These are phyloP conservation scores for Lachnellula hyalina DNA, from an alignment of 2,329 filamentous ascomycete species.

Conservation along the genomic window DNA sequence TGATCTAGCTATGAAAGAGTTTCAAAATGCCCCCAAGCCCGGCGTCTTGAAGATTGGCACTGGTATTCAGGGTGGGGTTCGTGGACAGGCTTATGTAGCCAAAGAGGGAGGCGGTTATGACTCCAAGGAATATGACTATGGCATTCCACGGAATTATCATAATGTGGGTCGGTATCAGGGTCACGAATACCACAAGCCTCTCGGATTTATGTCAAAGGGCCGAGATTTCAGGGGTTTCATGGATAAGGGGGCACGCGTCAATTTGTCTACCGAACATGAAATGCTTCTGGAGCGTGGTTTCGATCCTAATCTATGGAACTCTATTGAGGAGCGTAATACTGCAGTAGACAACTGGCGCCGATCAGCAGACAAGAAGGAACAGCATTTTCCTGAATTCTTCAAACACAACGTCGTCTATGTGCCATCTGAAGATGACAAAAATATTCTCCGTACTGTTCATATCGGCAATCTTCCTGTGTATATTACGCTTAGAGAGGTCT, in stretches of 20 bases:
- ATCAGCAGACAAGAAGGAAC: not conserved
- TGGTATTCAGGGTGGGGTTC: conserved; percentile 4
- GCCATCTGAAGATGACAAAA: conserved; percentile 13
- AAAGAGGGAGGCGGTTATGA: not conserved
- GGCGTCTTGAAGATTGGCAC: conserved; percentile 22
- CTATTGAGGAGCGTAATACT: conserved; percentile 8
- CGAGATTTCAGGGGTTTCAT: no score
- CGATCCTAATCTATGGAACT: conserved; percentile 4
- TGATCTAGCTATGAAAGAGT: conserved; percentile 6
- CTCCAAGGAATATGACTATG: not conserved
- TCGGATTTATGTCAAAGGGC: no score
- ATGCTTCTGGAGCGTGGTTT: not conserved
- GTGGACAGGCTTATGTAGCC: conserved; percentile 15
- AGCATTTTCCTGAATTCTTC: conserved; percentile 19
- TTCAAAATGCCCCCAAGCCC: conserved; percentile 14
- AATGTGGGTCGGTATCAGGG: not conserved
- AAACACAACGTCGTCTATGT: conserved; percentile 20
- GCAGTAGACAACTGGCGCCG: conserved; percentile 10
- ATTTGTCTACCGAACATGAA: not conserved
- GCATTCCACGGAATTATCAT: not conserved
- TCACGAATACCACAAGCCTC: not conserved
- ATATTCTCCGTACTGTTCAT: conserved; percentile 19
- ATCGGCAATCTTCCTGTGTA: conserved; percentile 19
- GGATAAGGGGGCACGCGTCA: no score
- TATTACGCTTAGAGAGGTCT: conserved; percentile 20